phyloP scores from a whole-genome alignment of 441 rosid genomes.

The Aleurites moluccanus region DNA sequence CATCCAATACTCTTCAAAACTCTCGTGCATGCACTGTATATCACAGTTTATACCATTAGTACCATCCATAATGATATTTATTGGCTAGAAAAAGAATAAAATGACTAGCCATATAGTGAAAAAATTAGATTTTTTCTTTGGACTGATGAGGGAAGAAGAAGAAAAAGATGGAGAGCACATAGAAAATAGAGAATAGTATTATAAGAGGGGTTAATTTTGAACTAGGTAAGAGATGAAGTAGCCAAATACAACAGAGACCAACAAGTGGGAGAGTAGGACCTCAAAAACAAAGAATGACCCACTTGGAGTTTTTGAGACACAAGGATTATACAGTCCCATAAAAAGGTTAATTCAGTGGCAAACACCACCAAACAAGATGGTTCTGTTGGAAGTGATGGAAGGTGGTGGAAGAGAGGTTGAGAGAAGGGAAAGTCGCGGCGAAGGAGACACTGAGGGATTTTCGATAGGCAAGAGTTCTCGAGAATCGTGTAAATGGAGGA shows the following conservation, averaged over 20 bases:
- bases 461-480: conserved; percentile 33
- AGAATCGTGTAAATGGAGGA: conserved; percentile 39
- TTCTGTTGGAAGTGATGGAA: too few species aligned
- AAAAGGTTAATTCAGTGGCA: conserved; percentile 39
- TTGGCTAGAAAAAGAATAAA: conserved; percentile 16
- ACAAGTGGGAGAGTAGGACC: conserved; percentile 55
- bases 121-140: conserved; percentile 33
- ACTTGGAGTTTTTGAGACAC: conserved; percentile 43
- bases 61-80: conserved; percentile 11
- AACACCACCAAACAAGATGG: conserved; percentile 22
- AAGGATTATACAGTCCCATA: conserved; percentile 46
- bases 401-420: conserved; percentile 25
- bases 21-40: conserved; percentile 24
- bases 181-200: conserved; percentile 26
- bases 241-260: conserved; percentile 35
- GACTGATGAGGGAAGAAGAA: conserved; percentile 26
- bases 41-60: not conserved
- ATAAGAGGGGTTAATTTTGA: conserved; percentile 14
- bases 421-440: conserved; percentile 37
- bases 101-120: conserved; percentile 23
- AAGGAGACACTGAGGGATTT: conserved; percentile 45
- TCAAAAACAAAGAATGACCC: conserved; percentile 39
- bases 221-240: conserved; percentile 20
- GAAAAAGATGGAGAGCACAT: conserved; percentile 9
- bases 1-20: not conserved